Evolutionary conservation across 768 basidiomycete species (phyloP).

Genomic region (Pisolithus sp.): DNA sequence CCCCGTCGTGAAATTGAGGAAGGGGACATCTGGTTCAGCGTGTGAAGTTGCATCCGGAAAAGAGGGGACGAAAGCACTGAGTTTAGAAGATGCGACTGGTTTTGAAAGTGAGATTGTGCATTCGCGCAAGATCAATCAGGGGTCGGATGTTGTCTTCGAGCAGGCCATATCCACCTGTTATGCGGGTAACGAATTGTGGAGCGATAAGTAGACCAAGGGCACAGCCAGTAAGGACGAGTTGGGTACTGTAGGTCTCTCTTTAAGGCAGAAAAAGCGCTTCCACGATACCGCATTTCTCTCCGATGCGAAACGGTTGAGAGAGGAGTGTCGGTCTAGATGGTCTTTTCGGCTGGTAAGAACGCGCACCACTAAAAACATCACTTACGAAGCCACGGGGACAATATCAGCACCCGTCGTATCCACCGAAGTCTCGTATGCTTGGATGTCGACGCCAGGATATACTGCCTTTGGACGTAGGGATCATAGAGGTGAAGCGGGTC

Average conservation of each 20-base stretch:
- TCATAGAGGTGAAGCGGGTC: conserved; percentile 66
- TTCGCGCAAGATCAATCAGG: conserved; percentile 56
- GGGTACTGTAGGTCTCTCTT: conserved; percentile 21
- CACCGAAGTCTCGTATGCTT: conserved; percentile 51
- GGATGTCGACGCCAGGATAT: conserved; percentile 90
- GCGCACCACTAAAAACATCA: background rate
- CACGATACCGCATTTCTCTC: conserved; percentile 88
- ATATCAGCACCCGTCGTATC: conserved; percentile 46
- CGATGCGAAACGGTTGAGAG: conserved; percentile 88
- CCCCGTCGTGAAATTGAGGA: conserved; percentile 82
- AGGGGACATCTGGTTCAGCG: conserved; percentile 55
- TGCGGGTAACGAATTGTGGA: conserved; percentile 1
- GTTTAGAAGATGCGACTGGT: conserved; percentile 44
- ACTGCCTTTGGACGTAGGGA: conserved; percentile 68
- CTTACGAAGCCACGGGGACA: conserved; percentile 50
- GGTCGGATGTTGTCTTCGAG: conserved; percentile 79
- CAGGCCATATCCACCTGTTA: conserved; percentile 81
- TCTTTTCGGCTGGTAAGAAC: conserved; percentile 33
- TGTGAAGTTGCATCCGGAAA: conserved; percentile 31
- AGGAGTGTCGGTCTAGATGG: conserved; percentile 65
- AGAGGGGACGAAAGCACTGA: conserved; percentile 34
- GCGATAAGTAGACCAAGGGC: background rate
- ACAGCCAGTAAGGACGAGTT: conserved; percentile 69
- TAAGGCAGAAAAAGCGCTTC: conserved; percentile 63
- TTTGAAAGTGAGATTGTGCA: conserved; percentile 52